Conservation (phyloP, 352 stramenopile species). For the Globisporangium paddicum region DNA sequence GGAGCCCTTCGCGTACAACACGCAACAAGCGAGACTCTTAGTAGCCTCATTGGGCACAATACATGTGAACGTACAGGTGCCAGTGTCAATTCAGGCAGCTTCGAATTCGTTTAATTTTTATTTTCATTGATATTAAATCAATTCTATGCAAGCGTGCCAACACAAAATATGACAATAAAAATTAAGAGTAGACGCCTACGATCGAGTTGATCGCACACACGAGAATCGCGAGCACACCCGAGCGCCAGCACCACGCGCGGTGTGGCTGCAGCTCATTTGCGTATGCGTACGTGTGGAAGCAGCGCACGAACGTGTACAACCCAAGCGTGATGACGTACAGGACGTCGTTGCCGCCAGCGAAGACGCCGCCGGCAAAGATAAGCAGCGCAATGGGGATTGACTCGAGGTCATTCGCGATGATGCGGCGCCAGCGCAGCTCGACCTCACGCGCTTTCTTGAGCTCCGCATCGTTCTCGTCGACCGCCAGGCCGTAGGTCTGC, state of each 20-base stretch:
- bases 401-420: conserved; percentile 45
- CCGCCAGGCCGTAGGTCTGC: no score
- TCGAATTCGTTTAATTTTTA: no score
- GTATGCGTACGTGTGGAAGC: conserved; percentile 38
- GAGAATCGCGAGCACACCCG: not conserved
- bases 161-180: no score
- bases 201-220: not conserved
- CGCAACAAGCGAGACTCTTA: no score
- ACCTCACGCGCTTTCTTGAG: no score
- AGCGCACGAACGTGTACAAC: conserved; percentile 32
- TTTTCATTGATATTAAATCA: no score
- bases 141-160: no score
- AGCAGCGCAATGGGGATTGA: conserved; percentile 36
- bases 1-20: no score
- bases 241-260: conserved; percentile 15
- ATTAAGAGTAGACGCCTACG: not conserved
- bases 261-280: conserved; percentile 37
- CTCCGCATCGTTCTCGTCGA: no score
- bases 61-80: no score
- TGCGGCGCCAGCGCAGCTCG: conserved; percentile 38
- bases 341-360: conserved; percentile 21
- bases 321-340: conserved; percentile 9
- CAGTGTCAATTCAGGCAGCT: no score
- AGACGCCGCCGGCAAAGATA: conserved; percentile 28
- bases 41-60: no score